Percentiles rank a stretch among this genome's conserved stretches.
These are phyloP conservation scores for Suillus luteus DNA, from an alignment of 768 basidiomycete genomes.

Conservation along the genomic window DNA sequence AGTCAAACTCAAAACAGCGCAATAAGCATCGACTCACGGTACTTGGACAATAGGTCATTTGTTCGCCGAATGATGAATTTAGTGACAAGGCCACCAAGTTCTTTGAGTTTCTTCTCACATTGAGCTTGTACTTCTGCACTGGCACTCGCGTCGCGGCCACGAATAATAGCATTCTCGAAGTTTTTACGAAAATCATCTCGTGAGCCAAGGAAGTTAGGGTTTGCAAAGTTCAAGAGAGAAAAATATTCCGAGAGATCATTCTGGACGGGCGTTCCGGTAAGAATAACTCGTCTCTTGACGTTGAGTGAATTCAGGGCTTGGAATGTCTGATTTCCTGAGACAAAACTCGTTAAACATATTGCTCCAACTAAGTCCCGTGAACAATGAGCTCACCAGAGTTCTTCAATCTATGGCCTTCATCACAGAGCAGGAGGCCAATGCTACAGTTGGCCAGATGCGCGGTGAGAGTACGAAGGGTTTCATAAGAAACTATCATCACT, in stretches of 20 bases:
- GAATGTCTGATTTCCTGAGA: conserved; percentile 82
- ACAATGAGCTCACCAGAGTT: conserved; percentile 69
- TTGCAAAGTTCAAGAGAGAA: conserved; percentile 89
- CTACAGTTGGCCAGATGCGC: conserved; percentile 74
- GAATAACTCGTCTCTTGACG: conserved; percentile 88
- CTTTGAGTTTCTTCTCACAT: conserved; percentile 88
- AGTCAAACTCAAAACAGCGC: conserved; percentile 6
- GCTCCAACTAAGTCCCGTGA: conserved; percentile 10
- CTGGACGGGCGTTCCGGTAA: conserved; percentile 94
- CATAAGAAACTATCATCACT: conserved; percentile 99
- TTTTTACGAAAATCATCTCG: conserved; percentile 94
- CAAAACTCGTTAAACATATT: conserved; percentile 7
- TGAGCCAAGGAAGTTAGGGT: conserved; percentile 85
- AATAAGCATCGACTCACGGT: conserved; percentile 56
- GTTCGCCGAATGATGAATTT: conserved; percentile 95
- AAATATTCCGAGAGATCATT: conserved; percentile 96
- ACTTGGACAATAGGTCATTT: conserved; percentile 93
- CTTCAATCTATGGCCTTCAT: conserved; percentile 96
- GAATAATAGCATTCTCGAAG: conserved; percentile 88
- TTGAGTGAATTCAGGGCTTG: conserved; percentile 79
- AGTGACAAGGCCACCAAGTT: conserved; percentile 82
- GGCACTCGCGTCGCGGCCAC: conserved; percentile 88
- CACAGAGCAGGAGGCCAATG: conserved; percentile 92
- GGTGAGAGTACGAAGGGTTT: conserved; percentile 83
- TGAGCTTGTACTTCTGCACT: conserved; percentile 75